Percentiles rank a stretch among this genome's conserved stretches.
phyloP scores from a whole-genome alignment of 176 grass and related monocot genomes.

The Lolium rigidum region DNA sequence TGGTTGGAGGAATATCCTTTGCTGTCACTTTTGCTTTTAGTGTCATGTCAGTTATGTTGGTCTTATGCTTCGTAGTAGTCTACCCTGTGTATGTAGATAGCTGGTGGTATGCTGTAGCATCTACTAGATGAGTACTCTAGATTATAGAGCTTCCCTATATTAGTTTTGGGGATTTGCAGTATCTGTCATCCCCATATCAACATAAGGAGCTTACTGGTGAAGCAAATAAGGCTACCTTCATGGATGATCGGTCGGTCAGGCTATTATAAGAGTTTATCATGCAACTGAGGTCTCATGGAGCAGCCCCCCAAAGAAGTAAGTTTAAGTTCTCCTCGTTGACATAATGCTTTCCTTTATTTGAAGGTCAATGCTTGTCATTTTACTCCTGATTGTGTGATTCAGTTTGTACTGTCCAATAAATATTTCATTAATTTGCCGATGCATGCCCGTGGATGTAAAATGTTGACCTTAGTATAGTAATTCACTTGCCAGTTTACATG shows the following conservation, averaged over 20 bases:
- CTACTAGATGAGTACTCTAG: conserved; percentile 34
- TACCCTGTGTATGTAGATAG: conserved; percentile 39
- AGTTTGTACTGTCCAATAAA: conserved; percentile 22
- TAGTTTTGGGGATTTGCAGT: conserved; percentile 44
- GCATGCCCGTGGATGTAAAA: conserved; percentile 1
- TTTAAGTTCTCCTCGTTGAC: conserved; percentile 24
- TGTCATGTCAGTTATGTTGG: conserved; percentile 18
- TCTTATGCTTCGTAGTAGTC: conserved; percentile 12
- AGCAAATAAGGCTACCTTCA: conserved; percentile 40
- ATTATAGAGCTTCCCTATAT: conserved; percentile 37
- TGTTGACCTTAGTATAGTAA: conserved; percentile 9
- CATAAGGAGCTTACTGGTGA: conserved; percentile 29
- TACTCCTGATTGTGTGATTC: neutral
- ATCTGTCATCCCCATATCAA: conserved; percentile 29
- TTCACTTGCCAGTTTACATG: neutral
- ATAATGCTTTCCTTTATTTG: neutral
- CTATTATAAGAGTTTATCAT: conserved; percentile 11
- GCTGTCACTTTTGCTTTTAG: conserved; percentile 5
- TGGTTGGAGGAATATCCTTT: conserved; percentile 47
- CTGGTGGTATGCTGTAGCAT: conserved; percentile 41
- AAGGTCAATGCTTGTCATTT: conserved; percentile 7
- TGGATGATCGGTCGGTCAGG: conserved; percentile 29
- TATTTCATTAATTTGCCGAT: conserved; percentile 27
- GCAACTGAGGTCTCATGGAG: conserved; percentile 37
- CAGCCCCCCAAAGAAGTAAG: conserved; percentile 40